phyloP scores from a whole-genome alignment of 768 basidiomycete genomes.

The Lactifluus subvellereus region DNA sequence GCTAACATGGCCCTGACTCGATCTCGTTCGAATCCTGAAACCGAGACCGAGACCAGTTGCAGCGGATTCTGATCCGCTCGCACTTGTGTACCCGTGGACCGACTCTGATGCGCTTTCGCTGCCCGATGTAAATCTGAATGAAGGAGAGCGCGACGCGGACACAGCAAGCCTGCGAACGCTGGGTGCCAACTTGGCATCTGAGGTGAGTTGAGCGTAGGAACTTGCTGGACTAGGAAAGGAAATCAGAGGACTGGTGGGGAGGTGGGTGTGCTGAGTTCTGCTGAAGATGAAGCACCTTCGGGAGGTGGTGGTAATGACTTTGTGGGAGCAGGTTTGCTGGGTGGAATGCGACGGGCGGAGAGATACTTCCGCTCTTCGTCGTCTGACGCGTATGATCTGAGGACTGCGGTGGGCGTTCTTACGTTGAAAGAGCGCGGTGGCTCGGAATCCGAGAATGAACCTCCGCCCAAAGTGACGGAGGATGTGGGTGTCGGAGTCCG shows the following conservation, averaged over 20 bases:
- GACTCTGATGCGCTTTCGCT: conserved; percentile 22
- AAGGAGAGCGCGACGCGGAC: conserved; percentile 13
- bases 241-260: conserved; percentile 7
- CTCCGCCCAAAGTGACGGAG: conserved; percentile 3
- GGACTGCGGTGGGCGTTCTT: conserved; percentile 4
- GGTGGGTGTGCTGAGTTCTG: conserved; percentile 1
- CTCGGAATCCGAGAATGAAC: conserved; percentile 21
- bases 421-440: conserved; percentile 4
- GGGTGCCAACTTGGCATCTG: conserved; percentile 5
- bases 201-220: background rate
- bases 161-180: conserved; percentile 14
- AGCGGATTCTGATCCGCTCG: conserved; percentile 18
- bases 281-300: background rate
- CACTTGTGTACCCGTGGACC: conserved; percentile 16
- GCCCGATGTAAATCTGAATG: conserved; percentile 13
- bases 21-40: conserved; percentile 19
- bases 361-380: conserved; percentile 19
- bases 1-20: background rate
- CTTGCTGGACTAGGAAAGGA: conserved; percentile 7
- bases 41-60: conserved; percentile 20
- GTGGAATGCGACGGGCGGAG: conserved; percentile 16
- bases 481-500: conserved; percentile 21
- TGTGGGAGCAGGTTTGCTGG: conserved; percentile 20
- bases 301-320: conserved; percentile 18
- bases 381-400: conserved; percentile 19